Percentiles rank a stretch among this genome's conserved stretches.
phyloP scores from a whole-genome alignment of 257 asterid species.

The Parsonsia alboflavescens region DNA sequence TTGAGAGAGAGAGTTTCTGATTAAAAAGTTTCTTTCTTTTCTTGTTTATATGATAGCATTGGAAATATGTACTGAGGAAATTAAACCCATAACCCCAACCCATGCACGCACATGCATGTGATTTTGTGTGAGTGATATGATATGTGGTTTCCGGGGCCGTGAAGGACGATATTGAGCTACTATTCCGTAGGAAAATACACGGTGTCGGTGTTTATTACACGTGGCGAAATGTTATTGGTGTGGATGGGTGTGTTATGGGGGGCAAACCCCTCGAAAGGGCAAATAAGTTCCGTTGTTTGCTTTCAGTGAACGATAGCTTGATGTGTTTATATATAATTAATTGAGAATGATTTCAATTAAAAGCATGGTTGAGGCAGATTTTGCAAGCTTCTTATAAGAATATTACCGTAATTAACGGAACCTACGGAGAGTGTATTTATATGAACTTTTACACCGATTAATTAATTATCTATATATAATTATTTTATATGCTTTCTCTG shows the following conservation, averaged over 20 bases:
- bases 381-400: neutral
- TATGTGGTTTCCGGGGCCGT: conserved; percentile 30
- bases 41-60: neutral
- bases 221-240: conserved; percentile 33
- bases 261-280: conserved; percentile 47
- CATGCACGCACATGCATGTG: conserved; percentile 12
- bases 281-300: conserved; percentile 21
- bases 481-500: no score
- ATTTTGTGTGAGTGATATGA: conserved; percentile 15
- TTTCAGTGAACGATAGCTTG: conserved; percentile 18
- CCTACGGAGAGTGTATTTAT: no score
- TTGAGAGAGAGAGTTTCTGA: conserved; percentile 10
- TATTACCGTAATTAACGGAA: no score
- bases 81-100: no score
- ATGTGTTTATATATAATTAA: no score
- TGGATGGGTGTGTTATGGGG: conserved; percentile 23
- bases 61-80: conserved; percentile 2
- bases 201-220: conserved; percentile 59
- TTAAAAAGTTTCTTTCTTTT: neutral
- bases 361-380: neutral
- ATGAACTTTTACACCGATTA: no score
- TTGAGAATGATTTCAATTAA: neutral
- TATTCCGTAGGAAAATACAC: conserved; percentile 51
- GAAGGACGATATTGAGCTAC: conserved; percentile 32
- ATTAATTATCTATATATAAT: no score